phyloP scores from a whole-genome alignment of 2,329 filamentous ascomycete species.

The Aspergillus sp. region DNA sequence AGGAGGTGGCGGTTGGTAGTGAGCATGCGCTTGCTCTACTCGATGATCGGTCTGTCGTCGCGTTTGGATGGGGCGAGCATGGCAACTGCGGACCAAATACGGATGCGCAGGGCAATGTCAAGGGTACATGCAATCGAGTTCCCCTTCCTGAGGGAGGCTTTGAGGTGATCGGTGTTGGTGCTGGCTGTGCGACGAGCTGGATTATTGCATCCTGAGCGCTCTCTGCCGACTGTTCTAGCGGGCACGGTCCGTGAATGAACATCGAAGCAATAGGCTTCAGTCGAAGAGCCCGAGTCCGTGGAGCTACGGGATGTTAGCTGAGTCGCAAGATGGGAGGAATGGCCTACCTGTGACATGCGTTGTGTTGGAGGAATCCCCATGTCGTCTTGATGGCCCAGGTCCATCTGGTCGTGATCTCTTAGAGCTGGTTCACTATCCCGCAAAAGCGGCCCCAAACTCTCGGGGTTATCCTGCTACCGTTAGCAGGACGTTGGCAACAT shows the following conservation, averaged over 20 bases:
- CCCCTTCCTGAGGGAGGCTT: slow-evolving; percentile 54
- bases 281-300: slow-evolving; percentile 45
- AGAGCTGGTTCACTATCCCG: slow-evolving; percentile 35
- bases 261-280: slow-evolving; percentile 21
- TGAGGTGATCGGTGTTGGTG: slow-evolving; percentile 64
- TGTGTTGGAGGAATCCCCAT: slow-evolving; percentile 49
- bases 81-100: slow-evolving; percentile 81
- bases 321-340: neutral
- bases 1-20: slow-evolving; percentile 75
- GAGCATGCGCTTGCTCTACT: slow-evolving; percentile 82
- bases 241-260: neutral
- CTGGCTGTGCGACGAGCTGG: slow-evolving; percentile 92
- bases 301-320: slow-evolving; percentile 30
- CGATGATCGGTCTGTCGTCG: slow-evolving; percentile 63
- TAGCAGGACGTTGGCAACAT: neutral
- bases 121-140: slow-evolving; percentile 68
- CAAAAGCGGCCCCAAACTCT: slow-evolving; percentile 27
- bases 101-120: slow-evolving; percentile 65
- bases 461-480: slow-evolving; percentile 28
- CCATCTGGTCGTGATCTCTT: slow-evolving; percentile 11
- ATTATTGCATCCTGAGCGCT: slow-evolving; percentile 44
- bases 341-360: slow-evolving; percentile 48
- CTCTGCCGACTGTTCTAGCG: neutral
- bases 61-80: slow-evolving; percentile 98
- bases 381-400: slow-evolving; percentile 30